These are phyloP conservation scores for Tanacetum coccineum DNA, from an alignment of 129 eudicot species.

Conservation along the genomic window DNA sequence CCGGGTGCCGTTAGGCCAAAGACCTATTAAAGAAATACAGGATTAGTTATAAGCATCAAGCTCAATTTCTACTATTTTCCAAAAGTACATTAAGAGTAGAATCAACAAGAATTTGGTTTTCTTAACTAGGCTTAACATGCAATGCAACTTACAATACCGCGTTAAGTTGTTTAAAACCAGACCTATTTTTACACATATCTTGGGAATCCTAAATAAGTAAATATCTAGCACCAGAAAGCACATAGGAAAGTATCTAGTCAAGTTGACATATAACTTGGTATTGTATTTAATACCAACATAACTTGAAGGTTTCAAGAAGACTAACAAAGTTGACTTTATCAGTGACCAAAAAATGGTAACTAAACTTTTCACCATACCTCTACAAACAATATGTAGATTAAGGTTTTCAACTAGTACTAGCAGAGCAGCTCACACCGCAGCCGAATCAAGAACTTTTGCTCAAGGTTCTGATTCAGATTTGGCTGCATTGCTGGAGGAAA, in stretches of 20 bases:
- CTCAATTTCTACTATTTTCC: too few relatives aligned
- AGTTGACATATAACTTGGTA: too few relatives aligned
- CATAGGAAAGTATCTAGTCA: not conserved
- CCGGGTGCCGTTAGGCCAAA: too few relatives aligned
- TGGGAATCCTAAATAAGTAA: too few relatives aligned
- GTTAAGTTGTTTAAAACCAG: too few relatives aligned
- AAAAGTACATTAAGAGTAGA: too few relatives aligned
- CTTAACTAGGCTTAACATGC: too few relatives aligned
- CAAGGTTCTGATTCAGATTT: not conserved
- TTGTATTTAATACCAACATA: not conserved
- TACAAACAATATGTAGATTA: slow-evolving; percentile 1
- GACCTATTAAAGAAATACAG: too few relatives aligned
- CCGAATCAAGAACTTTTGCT: not conserved
- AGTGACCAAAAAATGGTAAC: not conserved
- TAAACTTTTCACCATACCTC: not conserved
- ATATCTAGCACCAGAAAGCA: not conserved
- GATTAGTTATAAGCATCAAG: too few relatives aligned
- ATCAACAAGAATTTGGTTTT: too few relatives aligned
- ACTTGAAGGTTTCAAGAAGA: not conserved
- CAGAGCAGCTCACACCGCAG: not conserved
- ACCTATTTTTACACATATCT: too few relatives aligned
- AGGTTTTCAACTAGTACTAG: not conserved
- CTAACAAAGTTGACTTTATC: not conserved
- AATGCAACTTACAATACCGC: too few relatives aligned
- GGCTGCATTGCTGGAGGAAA: slow-evolving; percentile 18